Evolutionary conservation across 306 rosid species (phyloP).

Genomic region (Heteromeles arbutifolia): DNA sequence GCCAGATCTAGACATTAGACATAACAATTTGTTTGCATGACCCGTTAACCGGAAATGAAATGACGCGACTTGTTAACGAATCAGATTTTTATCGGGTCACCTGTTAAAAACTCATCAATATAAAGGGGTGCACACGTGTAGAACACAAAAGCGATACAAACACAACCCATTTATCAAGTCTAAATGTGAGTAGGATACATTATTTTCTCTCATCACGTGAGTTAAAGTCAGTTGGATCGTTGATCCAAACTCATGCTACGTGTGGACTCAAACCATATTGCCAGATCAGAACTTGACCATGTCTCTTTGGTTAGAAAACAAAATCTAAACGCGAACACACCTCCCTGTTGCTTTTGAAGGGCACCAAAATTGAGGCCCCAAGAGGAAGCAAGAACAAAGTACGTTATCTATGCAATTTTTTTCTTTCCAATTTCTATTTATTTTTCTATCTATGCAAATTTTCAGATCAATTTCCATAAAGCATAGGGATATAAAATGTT

Average conservation of each 20-base stretch:
- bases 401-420: not conserved
- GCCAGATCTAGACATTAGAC: too few relatives aligned
- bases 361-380: constrained; percentile 1
- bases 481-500: not conserved
- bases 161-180: rapidly evolving
- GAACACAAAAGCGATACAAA: too few relatives aligned
- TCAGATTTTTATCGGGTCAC: rapidly evolving
- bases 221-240: not conserved
- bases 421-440: not conserved
- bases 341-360: not conserved
- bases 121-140: rapidly evolving
- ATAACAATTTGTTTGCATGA: too few relatives aligned
- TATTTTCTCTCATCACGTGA: too few relatives aligned
- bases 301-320: not conserved
- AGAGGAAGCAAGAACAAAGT: constrained; percentile 8
- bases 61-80: too few relatives aligned
- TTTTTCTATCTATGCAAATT: not conserved
- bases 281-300: constrained; percentile 3
- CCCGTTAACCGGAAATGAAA: too few relatives aligned
- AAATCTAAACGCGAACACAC: not conserved
- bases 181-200: too few relatives aligned
- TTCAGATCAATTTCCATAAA: not conserved
- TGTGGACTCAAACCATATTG: not conserved
- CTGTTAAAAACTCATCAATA: too few relatives aligned
- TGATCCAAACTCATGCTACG: not conserved